phyloP scores from a whole-genome alignment of 2,329 filamentous ascomycete species.

The Ceratocystis huliohia region DNA sequence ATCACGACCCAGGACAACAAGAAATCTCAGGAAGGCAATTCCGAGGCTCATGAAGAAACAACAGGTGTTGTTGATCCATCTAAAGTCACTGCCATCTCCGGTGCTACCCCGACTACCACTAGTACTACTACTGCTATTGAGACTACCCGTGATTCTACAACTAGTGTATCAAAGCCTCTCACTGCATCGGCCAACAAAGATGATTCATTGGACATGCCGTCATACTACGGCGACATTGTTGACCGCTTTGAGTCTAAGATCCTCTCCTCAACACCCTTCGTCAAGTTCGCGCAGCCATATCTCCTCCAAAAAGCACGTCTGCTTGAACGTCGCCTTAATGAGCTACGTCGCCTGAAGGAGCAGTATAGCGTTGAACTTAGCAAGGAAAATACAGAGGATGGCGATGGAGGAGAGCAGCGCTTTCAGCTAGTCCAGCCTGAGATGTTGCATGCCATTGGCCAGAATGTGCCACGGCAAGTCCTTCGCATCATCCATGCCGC shows the following conservation, averaged over 20 bases:
- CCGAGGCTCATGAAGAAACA: not conserved
- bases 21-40: not conserved
- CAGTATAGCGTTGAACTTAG: constrained; percentile 32
- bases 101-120: not conserved
- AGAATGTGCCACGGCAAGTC: constrained; percentile 70
- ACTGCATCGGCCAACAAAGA: constrained; percentile 36
- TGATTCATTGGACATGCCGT: constrained; percentile 58
- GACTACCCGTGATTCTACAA: not conserved
- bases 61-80: not conserved
- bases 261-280: constrained; percentile 87
- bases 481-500: constrained; percentile 90
- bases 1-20: not conserved
- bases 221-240: constrained; percentile 90
- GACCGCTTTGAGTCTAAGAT: constrained; percentile 87
- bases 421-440: constrained; percentile 90
- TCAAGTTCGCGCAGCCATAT: constrained; percentile 89
- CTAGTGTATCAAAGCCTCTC: not conserved
- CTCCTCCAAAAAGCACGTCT: constrained; percentile 84
- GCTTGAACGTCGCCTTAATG: constrained; percentile 71
- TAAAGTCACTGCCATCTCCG: not conserved
- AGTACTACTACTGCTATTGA: not conserved
- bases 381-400: constrained; percentile 29
- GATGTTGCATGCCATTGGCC: constrained; percentile 79
- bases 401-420: constrained; percentile 53
- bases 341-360: constrained; percentile 71